Base-by-base conservation (phyloP, 306 rosid genomes). In the Vicia sativa region DNA sequence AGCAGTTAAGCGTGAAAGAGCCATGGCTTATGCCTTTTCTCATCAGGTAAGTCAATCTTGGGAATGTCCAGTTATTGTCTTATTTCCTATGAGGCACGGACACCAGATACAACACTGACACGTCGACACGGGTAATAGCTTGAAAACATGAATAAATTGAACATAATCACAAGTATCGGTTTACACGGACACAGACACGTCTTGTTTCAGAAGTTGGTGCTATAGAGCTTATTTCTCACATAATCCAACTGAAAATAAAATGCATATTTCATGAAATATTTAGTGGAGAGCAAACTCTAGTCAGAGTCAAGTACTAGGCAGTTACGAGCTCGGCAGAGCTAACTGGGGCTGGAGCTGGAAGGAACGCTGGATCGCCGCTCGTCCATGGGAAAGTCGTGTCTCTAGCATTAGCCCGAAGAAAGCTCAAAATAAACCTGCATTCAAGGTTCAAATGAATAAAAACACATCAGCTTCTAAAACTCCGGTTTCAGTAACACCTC, bases 331-430 rank as follows among this genome's bases (percentile, higher is more conserved):
- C 34, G 72, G 85, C 58, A 90, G 88, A 79, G 79, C 92, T 63
- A 89, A 85, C 67, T 93, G 99, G 99, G 99, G 99, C 68, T 93
- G 99, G 99, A 93, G 97, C 88, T 93, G 99, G 99, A 90, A 90
- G 74, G 99, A 90, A 50, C 87, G 99, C 31, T 93, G 99, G 97
- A 87, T 93, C 21, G 96, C 99, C 38, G 99, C 90, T 46, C 97
- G 96, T 16, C 99, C 99, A 3, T 93, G 99, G 99, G 99, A 93
- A 87, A 88, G 90, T 78, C 97, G 97, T 6, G 75, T 86, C 10
- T 62, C 78, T 11, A 42, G 65, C 16, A 58, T 53, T 56, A 86
- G 73, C 77, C 87, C 84, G 5, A 86, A 85, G 74, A 93, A 90
- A 82, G 19, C 57, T 26, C 83, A 49, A 31, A 74, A 53, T 48